A percentile compares a stretch with the other conserved stretches of the same genome.
Evolutionary conservation across 345 rosid species (phyloP).

Genomic region (Pistacia atlantica): DNA sequence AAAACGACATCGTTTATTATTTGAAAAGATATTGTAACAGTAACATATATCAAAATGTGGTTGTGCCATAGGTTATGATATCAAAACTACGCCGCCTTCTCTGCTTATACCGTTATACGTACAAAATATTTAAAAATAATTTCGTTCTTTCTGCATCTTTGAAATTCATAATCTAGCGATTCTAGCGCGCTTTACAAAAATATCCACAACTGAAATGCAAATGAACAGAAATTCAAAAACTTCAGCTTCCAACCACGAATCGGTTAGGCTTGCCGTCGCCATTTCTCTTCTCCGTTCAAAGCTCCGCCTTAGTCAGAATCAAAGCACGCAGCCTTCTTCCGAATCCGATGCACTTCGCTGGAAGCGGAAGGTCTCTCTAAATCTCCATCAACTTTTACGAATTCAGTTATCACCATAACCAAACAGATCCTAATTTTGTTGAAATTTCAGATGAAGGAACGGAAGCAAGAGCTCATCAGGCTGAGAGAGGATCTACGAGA

Average conservation of each 20-base stretch:
- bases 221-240: conserved; percentile 14
- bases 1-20: too few relatives aligned
- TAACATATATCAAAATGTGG: too few relatives aligned
- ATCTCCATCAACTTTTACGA: conserved; percentile 4
- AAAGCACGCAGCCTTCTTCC: conserved; percentile 16
- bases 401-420: neutral
- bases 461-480: conserved; percentile 70
- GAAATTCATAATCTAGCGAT: conserved; percentile 8
- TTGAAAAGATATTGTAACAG: too few relatives aligned
- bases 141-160: too few relatives aligned
- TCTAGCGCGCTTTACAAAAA: conserved; percentile 30
- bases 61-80: too few relatives aligned
- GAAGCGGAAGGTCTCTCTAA: conserved; percentile 76
- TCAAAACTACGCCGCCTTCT: too few relatives aligned
- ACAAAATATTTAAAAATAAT: too few relatives aligned
- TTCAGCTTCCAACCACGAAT: conserved; percentile 38
- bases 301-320: conserved; percentile 32
- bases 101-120: too few relatives aligned
- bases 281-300: conserved; percentile 78
- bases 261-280: conserved; percentile 69
- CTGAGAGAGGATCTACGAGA: conserved; percentile 79
- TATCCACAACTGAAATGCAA: conserved; percentile 29
- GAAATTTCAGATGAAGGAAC: conserved; percentile 67
- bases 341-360: conserved; percentile 66
- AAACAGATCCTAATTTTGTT: conserved; percentile 10